Evolutionary conservation across 2,329 filamentous ascomycete genomes (phyloP), one percentile per base, ranked within the genome.

Genomic region (Endocalyx cinctus): DNA sequence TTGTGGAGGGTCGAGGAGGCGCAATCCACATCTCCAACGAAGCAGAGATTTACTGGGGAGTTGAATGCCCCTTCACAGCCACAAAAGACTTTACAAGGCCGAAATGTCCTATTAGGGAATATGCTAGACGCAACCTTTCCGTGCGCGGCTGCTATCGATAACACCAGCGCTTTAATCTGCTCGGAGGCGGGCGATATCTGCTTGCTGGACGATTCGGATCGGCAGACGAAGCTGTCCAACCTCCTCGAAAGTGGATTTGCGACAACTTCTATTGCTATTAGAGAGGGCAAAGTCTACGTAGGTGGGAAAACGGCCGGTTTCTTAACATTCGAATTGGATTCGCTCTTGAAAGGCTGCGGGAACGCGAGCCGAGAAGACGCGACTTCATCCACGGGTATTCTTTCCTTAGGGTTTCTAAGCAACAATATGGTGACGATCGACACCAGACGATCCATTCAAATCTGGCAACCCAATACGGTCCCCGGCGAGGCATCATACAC

Each of bases 121-220:
- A 66, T 98, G 39, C 74, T 89, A 5, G 90, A 97, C 40, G 79
- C 80, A 6, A 90, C 81, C 0, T 97, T 98, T 51, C 87, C 81
- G 13, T 87, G 84, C 43, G 79, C 87, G 5, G 76, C 80, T 12
- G 68, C 77, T 12, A 74, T 95, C 20, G 81, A 84, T 23, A 77
- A 85, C 22, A 74, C 73, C 26, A 84, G 81, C 49, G 83, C 88
- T 13, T 74, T 97, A 25, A 69, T 97, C 26, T 92, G 87, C 62
- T 86, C 90, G 4, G 89, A 96, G 52, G 77, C 79, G 38, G 92
- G 92, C 17, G 84, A 94, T 51, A 69, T 98, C n/a, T 97, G 90
- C 58, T 67, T 94, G 18, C 68, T 96, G 19, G 84, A 96, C 42
- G 85, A 94, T 45, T 75, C 73, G 19, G 79, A 76, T 32, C 81